Evolutionary conservation across 2,329 filamentous ascomycete species (phyloP), one percentile per base, ranked within the genome.

Genomic region (Boeremia lycopersici): DNA sequence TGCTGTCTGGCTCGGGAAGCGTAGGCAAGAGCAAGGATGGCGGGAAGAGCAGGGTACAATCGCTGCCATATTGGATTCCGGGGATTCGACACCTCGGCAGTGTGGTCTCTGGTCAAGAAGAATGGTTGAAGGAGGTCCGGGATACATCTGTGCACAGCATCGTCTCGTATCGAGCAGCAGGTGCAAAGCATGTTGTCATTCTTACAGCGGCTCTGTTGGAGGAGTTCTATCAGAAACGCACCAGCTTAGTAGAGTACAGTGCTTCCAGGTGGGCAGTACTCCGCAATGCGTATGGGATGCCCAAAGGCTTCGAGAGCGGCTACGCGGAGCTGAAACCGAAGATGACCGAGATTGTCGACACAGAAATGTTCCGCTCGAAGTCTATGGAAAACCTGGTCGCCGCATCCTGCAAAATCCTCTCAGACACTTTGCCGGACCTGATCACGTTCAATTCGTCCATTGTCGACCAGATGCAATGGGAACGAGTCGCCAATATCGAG

Each of bases 381-480:
- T 74, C 79, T 46, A 67, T 84, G 19, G 73, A 77, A 3, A 73
- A 76, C 10, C 46, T 74, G 15, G 51, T 41, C 67, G 79, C 55
- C 68, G 45, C 57, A 7, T 68, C 69, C 4, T 46, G 71, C 4
- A 54, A 53, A 7, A 60, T 63, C 75, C 6, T 76, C 73, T 40
- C 69, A 59, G 34, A 74, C 72, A 51, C 71, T 81, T 76, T 83
- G 10, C 81, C 82, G 4, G 81, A 84, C 48, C 69, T 89, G 30
- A 79, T 88, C 34, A 85, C 84, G 0, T 87, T 86, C 62, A 80
- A 79, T 33, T 76, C 79, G 7, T 86, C 84, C 15, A 74, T 80
- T 2, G 83, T 89, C 23, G 86, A 89, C 63, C 84, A 87, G 56
- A 79, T 80, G 62, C 76, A 77, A 2, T 89, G 86, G 86, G 86